Conservation (phyloP, 2,329 filamentous ascomycete genomes). For the Aspergillus unguis region DNA sequence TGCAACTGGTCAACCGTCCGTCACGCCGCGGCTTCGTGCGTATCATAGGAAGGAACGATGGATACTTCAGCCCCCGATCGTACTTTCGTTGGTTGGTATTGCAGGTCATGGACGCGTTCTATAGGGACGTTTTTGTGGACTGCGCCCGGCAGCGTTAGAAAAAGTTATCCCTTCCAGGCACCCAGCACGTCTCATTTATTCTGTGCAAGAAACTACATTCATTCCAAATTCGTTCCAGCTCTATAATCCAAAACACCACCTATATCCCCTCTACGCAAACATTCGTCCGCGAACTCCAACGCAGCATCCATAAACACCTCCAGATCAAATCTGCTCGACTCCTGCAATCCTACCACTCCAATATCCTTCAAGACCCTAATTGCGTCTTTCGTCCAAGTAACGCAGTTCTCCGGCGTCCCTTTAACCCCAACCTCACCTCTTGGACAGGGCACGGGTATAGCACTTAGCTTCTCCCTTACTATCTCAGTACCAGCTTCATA, state of each 20-base stretch:
- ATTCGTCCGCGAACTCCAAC: constrained; percentile 4
- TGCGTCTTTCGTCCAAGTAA: constrained; percentile 11
- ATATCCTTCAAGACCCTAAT: constrained; percentile 1
- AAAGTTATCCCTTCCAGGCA: background rate
- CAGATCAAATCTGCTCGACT: background rate
- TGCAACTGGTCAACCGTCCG: too few relatives aligned
- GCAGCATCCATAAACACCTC: constrained; percentile 5
- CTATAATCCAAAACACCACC: constrained; percentile 1
- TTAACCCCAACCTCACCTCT: background rate
- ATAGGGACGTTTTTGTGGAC: too few relatives aligned
- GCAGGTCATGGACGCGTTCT: too few relatives aligned
- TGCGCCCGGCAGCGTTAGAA: too few relatives aligned
- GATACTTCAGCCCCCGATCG: too few relatives aligned
- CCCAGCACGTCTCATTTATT: background rate
- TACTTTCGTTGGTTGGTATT: too few relatives aligned
- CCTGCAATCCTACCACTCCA: background rate
- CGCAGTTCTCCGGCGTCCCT: constrained; percentile 4
- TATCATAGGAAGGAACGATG: too few relatives aligned
- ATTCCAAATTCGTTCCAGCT: background rate
- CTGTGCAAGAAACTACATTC: background rate
- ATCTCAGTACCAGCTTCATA: background rate
- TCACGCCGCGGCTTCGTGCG: too few relatives aligned
- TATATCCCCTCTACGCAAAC: background rate
- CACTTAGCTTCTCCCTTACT: background rate
- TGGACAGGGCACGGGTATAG: constrained; percentile 8